These are phyloP conservation scores for Colletotrichum spinosum DNA, from an alignment of 2,329 filamentous ascomycete genomes.

Conservation along the genomic window DNA sequence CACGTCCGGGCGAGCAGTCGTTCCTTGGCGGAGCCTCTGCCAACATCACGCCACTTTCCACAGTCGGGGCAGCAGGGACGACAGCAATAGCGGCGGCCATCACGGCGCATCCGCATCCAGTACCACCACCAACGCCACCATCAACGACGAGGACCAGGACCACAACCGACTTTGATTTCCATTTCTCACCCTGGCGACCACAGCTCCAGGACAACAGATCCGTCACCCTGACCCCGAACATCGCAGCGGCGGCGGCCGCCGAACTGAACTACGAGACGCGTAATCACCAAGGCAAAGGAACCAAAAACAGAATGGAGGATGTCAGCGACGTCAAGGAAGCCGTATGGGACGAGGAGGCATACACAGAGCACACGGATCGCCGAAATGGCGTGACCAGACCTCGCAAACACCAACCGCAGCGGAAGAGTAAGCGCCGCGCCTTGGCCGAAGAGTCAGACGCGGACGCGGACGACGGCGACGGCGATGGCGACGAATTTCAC, in stretches of 20 bases:
- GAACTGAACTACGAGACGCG: conserved; percentile 31
- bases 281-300: conserved; percentile 26
- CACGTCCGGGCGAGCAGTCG: conserved; percentile 29
- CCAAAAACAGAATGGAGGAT: conserved; percentile 26
- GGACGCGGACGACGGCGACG: conserved; percentile 2
- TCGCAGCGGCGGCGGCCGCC: conserved; percentile 30
- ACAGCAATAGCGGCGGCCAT: neutral
- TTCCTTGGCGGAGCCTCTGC: conserved; percentile 36
- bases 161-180: conserved; percentile 30
- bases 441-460: conserved; percentile 1
- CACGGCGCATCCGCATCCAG: conserved; percentile 19
- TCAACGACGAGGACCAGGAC: neutral
- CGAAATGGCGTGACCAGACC: neutral
- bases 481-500: conserved; percentile 22
- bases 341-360: conserved; percentile 22
- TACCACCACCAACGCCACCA: too few relatives aligned
- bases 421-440: conserved; percentile 33
- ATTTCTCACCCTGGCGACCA: conserved; percentile 33
- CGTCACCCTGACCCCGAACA: conserved; percentile 30
- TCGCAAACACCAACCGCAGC: conserved; percentile 13
- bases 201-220: conserved; percentile 28
- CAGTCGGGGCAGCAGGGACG: conserved; percentile 11
- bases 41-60: conserved; percentile 37
- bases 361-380: conserved; percentile 3
- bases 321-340: conserved; percentile 28